Evolutionary conservation across 441 rosid species (phyloP), one percentile per base, ranked within the genome.

Genomic region (Arabidopsis hybrid): DNA sequence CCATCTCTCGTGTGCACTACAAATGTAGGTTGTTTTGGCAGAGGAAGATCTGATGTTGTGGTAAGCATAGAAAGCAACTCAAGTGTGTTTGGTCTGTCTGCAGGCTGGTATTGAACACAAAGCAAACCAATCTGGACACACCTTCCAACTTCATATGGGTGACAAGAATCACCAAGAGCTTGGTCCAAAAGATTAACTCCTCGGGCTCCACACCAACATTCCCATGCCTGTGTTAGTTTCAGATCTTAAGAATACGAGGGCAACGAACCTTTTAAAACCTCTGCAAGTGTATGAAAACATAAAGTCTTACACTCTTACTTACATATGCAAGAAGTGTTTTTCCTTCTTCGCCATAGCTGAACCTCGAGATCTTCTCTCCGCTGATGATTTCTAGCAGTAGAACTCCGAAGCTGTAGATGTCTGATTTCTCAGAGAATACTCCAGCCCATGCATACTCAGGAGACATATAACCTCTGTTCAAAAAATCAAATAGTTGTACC

Each of bases 361-460:
- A 84, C 7, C 80, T 73, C 2, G 80, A 63, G 69, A 79, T 86
- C 38, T 67, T 81, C 69, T 84, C 86, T 1, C 97, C 91, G 4
- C 84, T 83, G 3, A 91, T 66, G 38, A 86, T 85, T 81, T 91
- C 89, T n/a, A 91, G 47, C 17, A 86, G 21, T 40, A 88, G 21
- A 7, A 85, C 87, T 5, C 89, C 84, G 1, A 85, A 87, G 67
- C 89, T 86, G 7, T 83, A 89, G 2, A 89, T 83, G 18, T 88
- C 91, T 0, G 91, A 84, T 78, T 87, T 87, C 64, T 81, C 83
- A 0, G 85, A 89, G 58, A 86, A 87, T 7, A 31, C 34, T 2
- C 88, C 92, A 16, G 74, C 56, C 73, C 82, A 82, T 62, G 83
- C 81, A 65, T 87, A 89, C 67, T 87, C 90, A 3, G 84, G 87